Evolutionary conservation across 1,284 basidiomycete species (phyloP).

Genomic region (Wolfiporia cocos): DNA sequence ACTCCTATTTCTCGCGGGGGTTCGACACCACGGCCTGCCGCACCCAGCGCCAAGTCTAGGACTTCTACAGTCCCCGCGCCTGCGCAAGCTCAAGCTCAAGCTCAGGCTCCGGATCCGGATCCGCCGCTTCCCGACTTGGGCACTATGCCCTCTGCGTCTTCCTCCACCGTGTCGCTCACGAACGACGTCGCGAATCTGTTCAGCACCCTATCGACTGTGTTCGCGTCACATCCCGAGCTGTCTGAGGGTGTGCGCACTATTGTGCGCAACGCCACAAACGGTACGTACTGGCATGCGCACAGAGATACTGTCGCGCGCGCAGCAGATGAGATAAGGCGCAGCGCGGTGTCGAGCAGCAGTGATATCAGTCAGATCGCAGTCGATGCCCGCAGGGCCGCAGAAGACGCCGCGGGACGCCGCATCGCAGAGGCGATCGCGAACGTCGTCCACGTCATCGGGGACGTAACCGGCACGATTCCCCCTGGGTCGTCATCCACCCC

Average conservation of each 20-base stretch:
- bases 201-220: slow-evolving; percentile 41
- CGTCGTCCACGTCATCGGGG: slow-evolving; percentile 50
- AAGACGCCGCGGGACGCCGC: slow-evolving; percentile 57
- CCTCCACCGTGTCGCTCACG: slow-evolving; percentile 42
- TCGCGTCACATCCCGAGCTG: slow-evolving; percentile 63
- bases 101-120: slow-evolving; percentile 39
- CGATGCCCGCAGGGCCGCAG: slow-evolving; percentile 40
- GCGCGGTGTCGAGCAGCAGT: slow-evolving; percentile 32
- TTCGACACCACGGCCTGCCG: slow-evolving; percentile 9
- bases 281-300: slow-evolving; percentile 62
- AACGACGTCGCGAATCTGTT: slow-evolving; percentile 59
- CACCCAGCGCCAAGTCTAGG: slow-evolving; percentile 13
- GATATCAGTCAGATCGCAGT: slow-evolving; percentile 33
- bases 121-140: slow-evolving; percentile 53
- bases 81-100: no score
- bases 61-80: slow-evolving; percentile 8
- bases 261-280: slow-evolving; percentile 50
- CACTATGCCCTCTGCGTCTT: slow-evolving; percentile 14
- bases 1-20: slow-evolving; percentile 12
- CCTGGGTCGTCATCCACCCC: no score
- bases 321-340: slow-evolving; percentile 41
- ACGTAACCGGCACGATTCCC: slow-evolving; percentile 22
- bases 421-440: slow-evolving; percentile 59
- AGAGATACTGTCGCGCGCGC: slow-evolving; percentile 49
- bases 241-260: slow-evolving; percentile 60